phyloP scores from a whole-genome alignment of 345 rosid genomes.

The Erucastrum elatum region DNA sequence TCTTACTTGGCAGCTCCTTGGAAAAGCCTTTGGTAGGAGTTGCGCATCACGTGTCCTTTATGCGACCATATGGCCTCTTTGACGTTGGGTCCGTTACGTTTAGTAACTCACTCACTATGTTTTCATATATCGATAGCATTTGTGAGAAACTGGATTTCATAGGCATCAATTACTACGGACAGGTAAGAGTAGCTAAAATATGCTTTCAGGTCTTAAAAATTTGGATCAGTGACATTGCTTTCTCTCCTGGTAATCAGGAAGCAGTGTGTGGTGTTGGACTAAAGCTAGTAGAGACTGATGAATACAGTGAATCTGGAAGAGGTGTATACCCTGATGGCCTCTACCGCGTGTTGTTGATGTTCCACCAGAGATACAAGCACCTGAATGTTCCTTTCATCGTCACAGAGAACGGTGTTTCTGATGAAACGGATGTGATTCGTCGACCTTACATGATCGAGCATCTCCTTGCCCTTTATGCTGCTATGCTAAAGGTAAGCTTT shows the following conservation, averaged over 20 bases:
- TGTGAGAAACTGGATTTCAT: conserved; percentile 74
- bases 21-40: conserved; percentile 61
- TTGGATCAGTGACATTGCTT: conserved; percentile 4
- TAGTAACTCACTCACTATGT: conserved; percentile 72
- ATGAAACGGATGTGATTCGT: conserved; percentile 85
- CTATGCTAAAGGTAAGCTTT: conserved; percentile 59
- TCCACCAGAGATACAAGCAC: conserved; percentile 83
- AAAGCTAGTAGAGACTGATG: conserved; percentile 88
- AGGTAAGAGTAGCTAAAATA: conserved; percentile 45
- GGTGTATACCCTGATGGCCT: conserved; percentile 96
- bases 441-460: conserved; percentile 86
- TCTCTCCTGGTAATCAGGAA: conserved; percentile 55
- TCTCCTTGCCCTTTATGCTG: conserved; percentile 84
- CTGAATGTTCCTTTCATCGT: conserved; percentile 77
- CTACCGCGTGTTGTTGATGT: conserved; percentile 66
- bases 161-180: conserved; percentile 97
- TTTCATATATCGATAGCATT: conserved; percentile 75
- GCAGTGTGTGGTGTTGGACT: conserved; percentile 76
- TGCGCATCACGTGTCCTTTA: conserved; percentile 92
- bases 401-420: conserved; percentile 88
- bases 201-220: background rate
- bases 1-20: conserved; percentile 31
- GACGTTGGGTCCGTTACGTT: conserved; percentile 75
- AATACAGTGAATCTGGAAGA: conserved; percentile 97
- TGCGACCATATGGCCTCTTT: conserved; percentile 89